Conservation (phyloP, 768 basidiomycete genomes). For the Lactarius sp. region DNA sequence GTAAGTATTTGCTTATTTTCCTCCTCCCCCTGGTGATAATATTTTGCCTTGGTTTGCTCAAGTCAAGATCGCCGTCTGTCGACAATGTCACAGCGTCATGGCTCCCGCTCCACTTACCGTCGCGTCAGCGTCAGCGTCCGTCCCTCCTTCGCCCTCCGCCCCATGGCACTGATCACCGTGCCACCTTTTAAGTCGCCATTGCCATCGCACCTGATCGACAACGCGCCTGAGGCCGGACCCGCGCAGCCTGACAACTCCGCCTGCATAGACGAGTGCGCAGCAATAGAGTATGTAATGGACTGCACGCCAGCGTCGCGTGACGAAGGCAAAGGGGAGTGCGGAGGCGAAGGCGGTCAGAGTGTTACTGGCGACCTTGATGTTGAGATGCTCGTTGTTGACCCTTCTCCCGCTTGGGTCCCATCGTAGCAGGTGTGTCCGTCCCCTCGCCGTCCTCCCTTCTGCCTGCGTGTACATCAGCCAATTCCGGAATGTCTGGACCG, state of each 20-base stretch:
- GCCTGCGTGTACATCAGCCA: neutral
- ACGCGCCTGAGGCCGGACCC: neutral
- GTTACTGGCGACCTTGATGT: neutral
- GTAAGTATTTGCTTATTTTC: neutral
- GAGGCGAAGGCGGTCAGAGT: neutral
- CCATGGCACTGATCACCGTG: neutral
- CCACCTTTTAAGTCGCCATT: neutral
- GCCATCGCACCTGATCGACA: neutral
- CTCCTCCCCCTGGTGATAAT: neutral
- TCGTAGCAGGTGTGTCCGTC: conserved; percentile 7
- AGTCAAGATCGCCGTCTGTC: neutral
- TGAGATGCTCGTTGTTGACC: neutral
- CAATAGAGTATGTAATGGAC: conserved; percentile 1
- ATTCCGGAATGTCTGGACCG: too few species aligned
- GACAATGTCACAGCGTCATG: neutral
- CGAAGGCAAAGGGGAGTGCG: neutral
- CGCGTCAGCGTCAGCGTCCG: neutral
- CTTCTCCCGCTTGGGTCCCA: neutral
- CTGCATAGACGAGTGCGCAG: neutral
- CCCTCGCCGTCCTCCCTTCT: neutral
- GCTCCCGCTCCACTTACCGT: neutral
- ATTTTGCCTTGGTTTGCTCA: neutral
- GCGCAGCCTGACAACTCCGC: neutral
- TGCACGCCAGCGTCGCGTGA: too few species aligned
- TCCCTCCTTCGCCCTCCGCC: conserved; percentile 16